Conservation (phyloP, 1,284 basidiomycete species). For the Ustilago crameri region DNA sequence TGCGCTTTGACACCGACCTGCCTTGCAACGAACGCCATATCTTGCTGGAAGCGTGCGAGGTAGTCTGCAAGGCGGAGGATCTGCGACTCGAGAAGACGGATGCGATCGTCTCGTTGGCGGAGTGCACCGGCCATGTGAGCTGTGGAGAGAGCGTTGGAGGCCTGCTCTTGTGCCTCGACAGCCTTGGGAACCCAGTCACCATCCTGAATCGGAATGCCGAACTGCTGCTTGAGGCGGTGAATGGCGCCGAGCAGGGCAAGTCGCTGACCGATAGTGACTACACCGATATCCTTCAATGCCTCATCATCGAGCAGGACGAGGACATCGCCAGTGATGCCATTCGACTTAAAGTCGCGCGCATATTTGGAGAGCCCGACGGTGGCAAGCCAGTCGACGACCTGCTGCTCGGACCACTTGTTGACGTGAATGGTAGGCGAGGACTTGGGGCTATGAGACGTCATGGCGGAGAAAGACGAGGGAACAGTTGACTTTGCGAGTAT, state of each 20-base stretch:
- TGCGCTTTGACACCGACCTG: slow-evolving; percentile 52
- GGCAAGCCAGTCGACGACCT: slow-evolving; percentile 58
- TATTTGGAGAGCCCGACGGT: slow-evolving; percentile 50
- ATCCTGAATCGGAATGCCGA: slow-evolving; percentile 60
- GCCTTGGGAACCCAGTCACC: slow-evolving; percentile 62
- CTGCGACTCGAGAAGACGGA: slow-evolving; percentile 61
- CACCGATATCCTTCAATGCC: slow-evolving; percentile 62
- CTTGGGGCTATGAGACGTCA: slow-evolving; percentile 37
- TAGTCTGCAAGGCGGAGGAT: slow-evolving; percentile 56
- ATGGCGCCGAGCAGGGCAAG: slow-evolving; percentile 60
- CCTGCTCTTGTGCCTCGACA: slow-evolving; percentile 36
- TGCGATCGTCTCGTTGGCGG: slow-evolving; percentile 61
- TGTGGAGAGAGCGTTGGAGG: slow-evolving; percentile 15
- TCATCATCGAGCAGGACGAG: slow-evolving; percentile 65
- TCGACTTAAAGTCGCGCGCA: slow-evolving; percentile 41
- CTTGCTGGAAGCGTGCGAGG: slow-evolving; percentile 57
- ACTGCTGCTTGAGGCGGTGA: slow-evolving; percentile 59
- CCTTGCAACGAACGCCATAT: slow-evolving; percentile 51
- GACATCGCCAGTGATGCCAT: slow-evolving; percentile 66
- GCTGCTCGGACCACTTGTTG: slow-evolving; percentile 55
- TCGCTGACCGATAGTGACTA: slow-evolving; percentile 63
- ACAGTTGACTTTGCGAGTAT: neutral
- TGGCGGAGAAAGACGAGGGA: neutral
- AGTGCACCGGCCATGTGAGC: slow-evolving; percentile 36
- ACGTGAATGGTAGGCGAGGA: slow-evolving; percentile 51